Conservation (phyloP, 148 eudicot species). For the Mesembryanthemum crystallinum region DNA sequence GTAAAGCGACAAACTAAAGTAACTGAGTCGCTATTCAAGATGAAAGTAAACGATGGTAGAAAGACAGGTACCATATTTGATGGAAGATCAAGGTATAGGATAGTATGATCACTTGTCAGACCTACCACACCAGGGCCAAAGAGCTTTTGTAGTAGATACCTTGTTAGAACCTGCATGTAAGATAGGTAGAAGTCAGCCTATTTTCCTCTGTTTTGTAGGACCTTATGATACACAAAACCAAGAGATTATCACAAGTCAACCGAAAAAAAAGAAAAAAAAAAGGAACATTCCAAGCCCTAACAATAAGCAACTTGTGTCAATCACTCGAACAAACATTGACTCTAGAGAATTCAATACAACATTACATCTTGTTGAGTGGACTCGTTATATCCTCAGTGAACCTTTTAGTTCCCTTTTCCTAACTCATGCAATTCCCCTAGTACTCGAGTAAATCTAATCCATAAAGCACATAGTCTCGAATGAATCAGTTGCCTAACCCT, state of each 20-base stretch:
- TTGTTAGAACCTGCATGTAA: constrained; percentile 50
- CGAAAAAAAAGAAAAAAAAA: not conserved
- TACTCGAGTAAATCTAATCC: no score
- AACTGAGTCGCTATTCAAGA: no score
- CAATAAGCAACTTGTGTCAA: no score
- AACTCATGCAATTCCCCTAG: no score
- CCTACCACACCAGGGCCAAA: constrained; percentile 63
- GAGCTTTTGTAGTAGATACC: constrained; percentile 63
- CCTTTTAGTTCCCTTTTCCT: no score
- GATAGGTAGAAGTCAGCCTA: not conserved
- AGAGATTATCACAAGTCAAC: no score
- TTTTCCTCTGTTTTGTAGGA: not conserved
- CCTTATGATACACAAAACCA: not conserved
- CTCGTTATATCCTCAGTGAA: no score
- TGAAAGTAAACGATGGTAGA: constrained; percentile 18
- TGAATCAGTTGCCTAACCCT: no score
- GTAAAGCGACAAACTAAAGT: no score
- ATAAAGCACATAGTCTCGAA: no score
- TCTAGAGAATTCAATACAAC: not conserved
- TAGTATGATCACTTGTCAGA: constrained; percentile 54
- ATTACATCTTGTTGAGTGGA: no score
- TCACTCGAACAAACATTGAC: not conserved
- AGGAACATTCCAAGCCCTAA: not conserved
- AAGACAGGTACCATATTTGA: constrained; percentile 81
- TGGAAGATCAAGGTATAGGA: constrained; percentile 82